Conservation (phyloP, 73 alveolate genomes). For the Paramecium tetraurelia region DNA sequence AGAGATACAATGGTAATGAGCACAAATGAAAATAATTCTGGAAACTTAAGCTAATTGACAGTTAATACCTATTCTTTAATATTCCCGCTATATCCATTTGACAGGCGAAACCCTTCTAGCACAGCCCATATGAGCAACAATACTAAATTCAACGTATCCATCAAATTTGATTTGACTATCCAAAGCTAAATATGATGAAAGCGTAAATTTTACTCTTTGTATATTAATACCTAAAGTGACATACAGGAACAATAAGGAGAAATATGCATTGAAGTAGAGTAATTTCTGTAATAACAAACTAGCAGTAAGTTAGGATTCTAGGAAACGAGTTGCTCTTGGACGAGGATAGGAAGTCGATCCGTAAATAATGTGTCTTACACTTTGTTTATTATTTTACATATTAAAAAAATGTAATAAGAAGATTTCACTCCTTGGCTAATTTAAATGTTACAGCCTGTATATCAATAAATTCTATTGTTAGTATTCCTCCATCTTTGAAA, state of each 20-base stretch:
- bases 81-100: constrained; percentile 51
- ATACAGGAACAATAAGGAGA: constrained; percentile 5
- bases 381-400: constrained; percentile 20
- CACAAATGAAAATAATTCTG: constrained; percentile 34
- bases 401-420: constrained; percentile 10
- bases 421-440: neutral
- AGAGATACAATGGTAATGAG: neutral
- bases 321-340: constrained; percentile 8
- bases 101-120: constrained; percentile 7
- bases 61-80: constrained; percentile 28
- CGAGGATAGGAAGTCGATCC: constrained; percentile 5
- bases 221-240: neutral
- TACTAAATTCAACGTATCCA: neutral
- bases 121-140: constrained; percentile 10
- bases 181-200: neutral
- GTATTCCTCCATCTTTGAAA: constrained; percentile 10
- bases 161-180: neutral
- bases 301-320: constrained; percentile 45
- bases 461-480: neutral
- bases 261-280: constrained; percentile 7
- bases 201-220: constrained; percentile 1
- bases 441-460: constrained; percentile 9
- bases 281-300: neutral
- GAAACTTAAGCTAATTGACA: neutral
- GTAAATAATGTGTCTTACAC: constrained; percentile 40